These are phyloP conservation scores for Colletotrichum sojae DNA, from an alignment of 2,329 filamentous ascomycete species.

Conservation along the genomic window DNA sequence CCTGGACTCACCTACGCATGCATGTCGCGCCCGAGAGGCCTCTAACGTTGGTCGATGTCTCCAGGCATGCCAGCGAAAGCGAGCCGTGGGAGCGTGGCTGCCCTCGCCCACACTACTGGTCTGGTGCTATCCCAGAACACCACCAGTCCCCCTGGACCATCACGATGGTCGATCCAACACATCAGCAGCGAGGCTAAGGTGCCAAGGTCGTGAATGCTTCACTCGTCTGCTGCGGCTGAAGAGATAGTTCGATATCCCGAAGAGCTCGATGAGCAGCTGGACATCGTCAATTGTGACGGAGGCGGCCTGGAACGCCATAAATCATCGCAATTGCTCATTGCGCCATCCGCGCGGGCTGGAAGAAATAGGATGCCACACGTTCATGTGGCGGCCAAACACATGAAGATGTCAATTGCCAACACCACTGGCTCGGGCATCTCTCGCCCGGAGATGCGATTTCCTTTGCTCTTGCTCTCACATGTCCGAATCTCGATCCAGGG, in stretches of 20 bases:
- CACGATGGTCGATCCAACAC: constrained; percentile 1
- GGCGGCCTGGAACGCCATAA: constrained; percentile 29
- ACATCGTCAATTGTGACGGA: constrained; percentile 14
- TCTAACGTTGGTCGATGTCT: background rate
- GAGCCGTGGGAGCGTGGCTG: background rate
- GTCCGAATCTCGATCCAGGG: constrained; percentile 8
- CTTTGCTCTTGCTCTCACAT: constrained; percentile 10
- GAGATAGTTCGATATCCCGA: background rate
- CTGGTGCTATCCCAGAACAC: no score
- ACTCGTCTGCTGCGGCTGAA: constrained; percentile 2
- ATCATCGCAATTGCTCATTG: constrained; percentile 22
- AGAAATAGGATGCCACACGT: background rate
- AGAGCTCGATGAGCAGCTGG: background rate
- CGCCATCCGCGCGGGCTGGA: background rate
- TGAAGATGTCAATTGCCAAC: constrained; percentile 1
- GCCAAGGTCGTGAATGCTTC: background rate
- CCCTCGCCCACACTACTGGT: background rate
- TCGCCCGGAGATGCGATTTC: constrained; percentile 18
- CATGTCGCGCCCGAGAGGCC: constrained; percentile 6
- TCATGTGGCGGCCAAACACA: background rate
- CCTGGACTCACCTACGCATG: background rate
- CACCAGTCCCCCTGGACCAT: no score
- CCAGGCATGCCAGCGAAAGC: constrained; percentile 3
- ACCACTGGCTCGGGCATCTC: constrained; percentile 1
- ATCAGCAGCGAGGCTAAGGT: background rate